Evolutionary conservation across 768 basidiomycete species (phyloP).

Genomic region (Xerocomus spinulosus): DNA sequence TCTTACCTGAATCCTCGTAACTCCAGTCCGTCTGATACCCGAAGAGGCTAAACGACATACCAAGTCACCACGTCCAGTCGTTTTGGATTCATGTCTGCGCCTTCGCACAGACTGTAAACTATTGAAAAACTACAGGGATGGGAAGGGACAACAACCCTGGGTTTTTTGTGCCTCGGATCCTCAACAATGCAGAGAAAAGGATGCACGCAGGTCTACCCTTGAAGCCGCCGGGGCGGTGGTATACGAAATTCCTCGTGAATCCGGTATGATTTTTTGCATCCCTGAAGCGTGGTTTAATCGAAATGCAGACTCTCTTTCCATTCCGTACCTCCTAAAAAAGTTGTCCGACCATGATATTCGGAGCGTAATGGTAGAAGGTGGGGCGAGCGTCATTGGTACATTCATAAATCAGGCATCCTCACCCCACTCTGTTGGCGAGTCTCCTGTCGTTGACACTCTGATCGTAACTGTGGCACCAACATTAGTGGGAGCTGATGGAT

Average conservation of each 20-base stretch:
- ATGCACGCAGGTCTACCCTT: constrained; percentile 41
- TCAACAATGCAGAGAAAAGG: constrained; percentile 12
- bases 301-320: constrained; percentile 35
- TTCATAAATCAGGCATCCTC: constrained; percentile 17
- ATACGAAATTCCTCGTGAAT: constrained; percentile 42
- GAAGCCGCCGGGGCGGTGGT: constrained; percentile 65
- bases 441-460: constrained; percentile 57
- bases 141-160: constrained; percentile 68
- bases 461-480: constrained; percentile 85
- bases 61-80: constrained; percentile 71
- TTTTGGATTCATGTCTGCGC: constrained; percentile 75
- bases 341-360: constrained; percentile 55
- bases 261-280: constrained; percentile 30
- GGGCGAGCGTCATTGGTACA: constrained; percentile 73
- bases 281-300: background rate
- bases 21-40: constrained; percentile 55
- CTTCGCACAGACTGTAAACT: constrained; percentile 66
- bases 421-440: constrained; percentile 3
- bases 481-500: constrained; percentile 71
- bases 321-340: constrained; percentile 46
- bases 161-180: constrained; percentile 46
- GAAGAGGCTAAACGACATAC: constrained; percentile 29
- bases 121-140: constrained; percentile 54
- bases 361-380: constrained; percentile 95
- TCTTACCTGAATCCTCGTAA: background rate